phyloP scores from a whole-genome alignment of 2,329 filamentous ascomycete genomes.

The Botrytis fabae region DNA sequence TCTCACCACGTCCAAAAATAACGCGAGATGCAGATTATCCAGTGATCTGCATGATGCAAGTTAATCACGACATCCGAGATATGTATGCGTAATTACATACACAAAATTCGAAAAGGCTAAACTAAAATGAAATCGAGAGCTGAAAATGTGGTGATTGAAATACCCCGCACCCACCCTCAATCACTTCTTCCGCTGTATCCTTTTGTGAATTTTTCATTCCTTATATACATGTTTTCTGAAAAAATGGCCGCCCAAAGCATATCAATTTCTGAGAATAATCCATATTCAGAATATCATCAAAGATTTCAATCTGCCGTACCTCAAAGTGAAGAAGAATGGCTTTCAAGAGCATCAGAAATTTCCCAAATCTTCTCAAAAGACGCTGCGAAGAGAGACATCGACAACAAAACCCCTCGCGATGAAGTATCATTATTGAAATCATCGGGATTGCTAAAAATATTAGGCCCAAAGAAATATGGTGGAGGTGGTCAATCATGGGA shows the following conservation, averaged over 20 bases:
- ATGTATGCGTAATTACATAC: background rate
- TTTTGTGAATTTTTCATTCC: background rate
- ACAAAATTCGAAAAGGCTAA: background rate
- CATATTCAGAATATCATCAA: slow-evolving; percentile 7
- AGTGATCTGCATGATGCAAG: background rate
- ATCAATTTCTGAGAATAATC: background rate
- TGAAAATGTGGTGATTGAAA: background rate
- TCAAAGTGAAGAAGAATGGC: slow-evolving; percentile 16
- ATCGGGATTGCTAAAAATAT: slow-evolving; percentile 50
- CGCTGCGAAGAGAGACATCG: slow-evolving; percentile 45
- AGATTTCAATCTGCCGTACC: slow-evolving; percentile 8
- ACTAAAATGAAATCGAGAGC: background rate
- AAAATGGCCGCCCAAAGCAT: background rate
- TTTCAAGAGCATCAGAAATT: slow-evolving; percentile 8
- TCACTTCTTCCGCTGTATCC: background rate
- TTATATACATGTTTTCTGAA: background rate
- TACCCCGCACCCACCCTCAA: background rate
- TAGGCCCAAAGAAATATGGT: slow-evolving; percentile 52
- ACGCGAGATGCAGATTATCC: background rate
- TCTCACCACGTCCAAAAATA: background rate
- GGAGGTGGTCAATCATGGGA: slow-evolving; percentile 55
- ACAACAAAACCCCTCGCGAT: slow-evolving; percentile 53
- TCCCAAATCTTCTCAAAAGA: slow-evolving; percentile 4
- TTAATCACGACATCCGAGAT: slow-evolving; percentile 4
- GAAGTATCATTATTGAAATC: slow-evolving; percentile 54